These are phyloP conservation scores for Ustilago trichophora DNA, from an alignment of 1,284 basidiomycete genomes.

Conservation along the genomic window DNA sequence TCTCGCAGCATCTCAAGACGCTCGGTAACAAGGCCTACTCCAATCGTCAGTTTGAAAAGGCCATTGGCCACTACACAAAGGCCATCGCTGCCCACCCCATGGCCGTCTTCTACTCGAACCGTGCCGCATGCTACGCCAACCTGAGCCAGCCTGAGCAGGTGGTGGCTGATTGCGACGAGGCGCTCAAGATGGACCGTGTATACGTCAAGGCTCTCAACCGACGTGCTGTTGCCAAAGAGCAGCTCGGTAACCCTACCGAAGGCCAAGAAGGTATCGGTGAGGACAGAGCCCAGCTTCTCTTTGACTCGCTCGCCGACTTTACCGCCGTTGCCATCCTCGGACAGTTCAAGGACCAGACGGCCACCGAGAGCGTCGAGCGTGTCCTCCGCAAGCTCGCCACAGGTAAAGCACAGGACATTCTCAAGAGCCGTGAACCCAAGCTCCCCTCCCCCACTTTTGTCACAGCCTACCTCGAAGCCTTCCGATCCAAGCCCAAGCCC, in stretches of 20 bases:
- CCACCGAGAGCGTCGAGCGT: constrained; percentile 85
- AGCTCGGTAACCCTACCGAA: constrained; percentile 78
- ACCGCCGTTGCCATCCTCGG: constrained; percentile 94
- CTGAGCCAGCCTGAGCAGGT: constrained; percentile 83
- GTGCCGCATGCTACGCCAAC: constrained; percentile 96
- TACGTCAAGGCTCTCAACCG: constrained; percentile 97
- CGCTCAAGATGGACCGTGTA: constrained; percentile 81
- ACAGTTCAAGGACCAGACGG: constrained; percentile 83
- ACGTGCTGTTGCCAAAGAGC: constrained; percentile 85
- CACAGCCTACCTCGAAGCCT: constrained; percentile 94
- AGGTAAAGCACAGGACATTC: constrained; percentile 77
- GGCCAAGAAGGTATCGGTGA: constrained; percentile 68
- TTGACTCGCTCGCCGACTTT: constrained; percentile 74
- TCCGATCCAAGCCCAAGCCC: constrained; percentile 82
- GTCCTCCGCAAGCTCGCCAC: constrained; percentile 85
- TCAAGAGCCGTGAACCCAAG: constrained; percentile 80
- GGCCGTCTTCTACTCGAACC: constrained; percentile 95
- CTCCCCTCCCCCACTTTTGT: constrained; percentile 93
- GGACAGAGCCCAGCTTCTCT: constrained; percentile 49
- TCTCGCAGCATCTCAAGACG: constrained; percentile 83
- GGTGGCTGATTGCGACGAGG: constrained; percentile 88
- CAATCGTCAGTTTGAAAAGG: constrained; percentile 78
- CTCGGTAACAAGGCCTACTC: constrained; percentile 90
- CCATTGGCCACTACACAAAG: constrained; percentile 86
- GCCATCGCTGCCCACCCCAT: constrained; percentile 82